Evolutionary conservation across 371 early-diverging fungal species (phyloP), one percentile per base, ranked within the genome.

Genomic region (Amoeboaphelidium protococcarum): DNA sequence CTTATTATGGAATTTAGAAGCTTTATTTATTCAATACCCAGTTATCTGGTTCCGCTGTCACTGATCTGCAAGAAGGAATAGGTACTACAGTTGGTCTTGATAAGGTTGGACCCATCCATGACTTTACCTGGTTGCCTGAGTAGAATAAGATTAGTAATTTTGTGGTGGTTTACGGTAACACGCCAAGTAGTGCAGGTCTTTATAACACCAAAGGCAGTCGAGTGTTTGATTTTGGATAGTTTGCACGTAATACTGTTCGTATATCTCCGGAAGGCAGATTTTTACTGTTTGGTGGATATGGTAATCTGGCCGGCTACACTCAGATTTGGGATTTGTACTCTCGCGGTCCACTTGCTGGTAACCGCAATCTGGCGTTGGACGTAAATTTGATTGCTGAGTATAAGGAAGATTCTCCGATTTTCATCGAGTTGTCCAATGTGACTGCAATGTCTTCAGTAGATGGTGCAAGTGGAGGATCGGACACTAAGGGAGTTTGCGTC

Each of bases 71-170:
- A 69, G 68, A n/a, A n/a, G n/a, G n/a, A n/a, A n/a, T n/a, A n/a
- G n/a, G n/a, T n/a, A n/a, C n/a, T n/a, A n/a, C n/a, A n/a, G n/a
- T n/a, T n/a, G n/a, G n/a, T n/a, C n/a, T n/a, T 59, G 77, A 82
- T 51, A 78, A 78, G 51, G 79, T 82, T 51, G 94, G 92, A 1
- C 83, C 91, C 23, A 78, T 95, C 47, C 94, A 95, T 55, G 88
- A 88, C 62, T 83, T 95, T 1, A 67, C 77, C 13, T 95, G 95
- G 95, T 68, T 70, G 51, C 95, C 95, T 25, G 75, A 74, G 48
- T 76, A 80, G 19, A 88, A 86, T 57, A 94, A 95, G 62, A n/a
- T n/a, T n/a, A n/a, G n/a, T n/a, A n/a, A n/a, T n/a, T 95, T 91
- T 62, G 74, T 78, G 23, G 95, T 92, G 19, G 68, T 81, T 23